phyloP scores from a whole-genome alignment of 2,329 filamentous ascomycete species.

The Cladosporium cucumerinum region DNA sequence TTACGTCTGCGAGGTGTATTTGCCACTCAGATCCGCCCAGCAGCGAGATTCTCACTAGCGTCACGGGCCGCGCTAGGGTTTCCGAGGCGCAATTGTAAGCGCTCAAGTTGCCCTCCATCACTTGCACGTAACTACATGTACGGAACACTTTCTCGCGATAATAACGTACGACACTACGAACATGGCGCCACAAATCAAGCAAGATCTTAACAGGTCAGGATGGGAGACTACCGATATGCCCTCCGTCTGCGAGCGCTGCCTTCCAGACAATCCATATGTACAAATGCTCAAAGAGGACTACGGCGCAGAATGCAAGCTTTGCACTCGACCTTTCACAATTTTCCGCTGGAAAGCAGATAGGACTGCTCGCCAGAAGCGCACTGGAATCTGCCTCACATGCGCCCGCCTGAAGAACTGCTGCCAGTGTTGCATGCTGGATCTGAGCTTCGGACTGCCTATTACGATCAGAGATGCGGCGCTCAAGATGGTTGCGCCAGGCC shows the following conservation, averaged over 20 bases:
- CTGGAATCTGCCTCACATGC: constrained; percentile 94
- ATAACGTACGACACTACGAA: constrained; percentile 13
- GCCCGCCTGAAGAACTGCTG: constrained; percentile 98
- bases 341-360: constrained; percentile 94
- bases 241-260: constrained; percentile 84
- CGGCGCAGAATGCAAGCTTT: constrained; percentile 67
- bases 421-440: constrained; percentile 96
- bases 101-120: neutral
- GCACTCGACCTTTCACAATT: constrained; percentile 91
- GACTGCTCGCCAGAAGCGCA: constrained; percentile 85
- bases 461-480: constrained; percentile 92
- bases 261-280: constrained; percentile 95
- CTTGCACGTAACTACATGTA: neutral
- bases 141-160: neutral
- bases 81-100: neutral
- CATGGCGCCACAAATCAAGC: constrained; percentile 92
- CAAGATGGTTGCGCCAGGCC: constrained; percentile 95
- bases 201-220: constrained; percentile 89
- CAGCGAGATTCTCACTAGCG: neutral
- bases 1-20: neutral
- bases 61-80: neutral
- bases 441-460: constrained; percentile 92
- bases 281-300: constrained; percentile 99
- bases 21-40: neutral
- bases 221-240: constrained; percentile 94